A percentile compares a stretch with the other conserved stretches of the same genome.
Evolutionary conservation across 2,329 filamentous ascomycete genomes (phyloP).

Genomic region (Fonsecaea erecta): DNA sequence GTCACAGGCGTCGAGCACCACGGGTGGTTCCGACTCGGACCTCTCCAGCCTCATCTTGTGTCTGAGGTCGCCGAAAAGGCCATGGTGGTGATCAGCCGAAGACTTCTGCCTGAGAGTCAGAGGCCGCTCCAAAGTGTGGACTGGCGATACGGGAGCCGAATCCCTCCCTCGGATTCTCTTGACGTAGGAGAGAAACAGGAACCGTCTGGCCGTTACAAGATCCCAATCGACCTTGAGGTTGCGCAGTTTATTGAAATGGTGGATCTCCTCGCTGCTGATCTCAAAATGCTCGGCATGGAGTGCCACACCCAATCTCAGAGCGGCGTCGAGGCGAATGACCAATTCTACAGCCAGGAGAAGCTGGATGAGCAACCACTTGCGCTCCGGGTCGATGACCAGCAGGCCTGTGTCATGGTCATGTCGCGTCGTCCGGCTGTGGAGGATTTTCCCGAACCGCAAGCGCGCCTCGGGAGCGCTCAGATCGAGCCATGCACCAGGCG

Average conservation of each 20-base stretch:
- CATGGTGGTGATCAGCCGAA: slow-evolving; percentile 13
- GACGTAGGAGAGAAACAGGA: slow-evolving; percentile 48
- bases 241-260: slow-evolving; percentile 52
- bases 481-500: slow-evolving; percentile 53
- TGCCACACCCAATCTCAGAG: slow-evolving; percentile 48
- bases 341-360: slow-evolving; percentile 60
- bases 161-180: slow-evolving; percentile 27
- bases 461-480: slow-evolving; percentile 54
- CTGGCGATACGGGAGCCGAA: neutral
- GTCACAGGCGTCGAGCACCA: slow-evolving; percentile 28
- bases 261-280: slow-evolving; percentile 51
- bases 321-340: slow-evolving; percentile 58
- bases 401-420: slow-evolving; percentile 22
- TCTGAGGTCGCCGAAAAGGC: slow-evolving; percentile 25
- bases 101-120: neutral
- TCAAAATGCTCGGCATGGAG: slow-evolving; percentile 46
- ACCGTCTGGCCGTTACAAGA: slow-evolving; percentile 57
- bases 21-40: neutral
- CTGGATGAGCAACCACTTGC: slow-evolving; percentile 61
- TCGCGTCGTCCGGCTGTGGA: slow-evolving; percentile 45
- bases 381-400: slow-evolving; percentile 38
- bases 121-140: neutral
- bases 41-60: slow-evolving; percentile 17
- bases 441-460: slow-evolving; percentile 51
- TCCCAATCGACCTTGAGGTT: slow-evolving; percentile 62